Percentiles rank a stretch among this genome's conserved stretches.
phyloP scores from a whole-genome alignment of 345 rosid genomes.

The Populus davidiana region DNA sequence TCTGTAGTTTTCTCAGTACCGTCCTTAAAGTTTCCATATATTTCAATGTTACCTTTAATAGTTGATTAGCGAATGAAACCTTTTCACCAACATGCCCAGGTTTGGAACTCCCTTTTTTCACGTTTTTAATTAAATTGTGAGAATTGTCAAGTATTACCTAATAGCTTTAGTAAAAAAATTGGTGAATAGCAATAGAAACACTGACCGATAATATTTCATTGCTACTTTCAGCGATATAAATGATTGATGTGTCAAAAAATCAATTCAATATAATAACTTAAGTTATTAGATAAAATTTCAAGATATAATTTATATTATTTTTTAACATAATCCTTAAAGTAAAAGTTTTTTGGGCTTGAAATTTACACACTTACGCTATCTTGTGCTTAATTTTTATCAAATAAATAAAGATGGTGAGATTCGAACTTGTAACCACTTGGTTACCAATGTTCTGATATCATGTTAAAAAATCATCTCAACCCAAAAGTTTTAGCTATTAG shows the following conservation, averaged over 20 bases:
- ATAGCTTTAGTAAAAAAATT: too few relatives aligned
- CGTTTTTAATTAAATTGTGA: not conserved
- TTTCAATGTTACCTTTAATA: not conserved
- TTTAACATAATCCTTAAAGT: accelerated
- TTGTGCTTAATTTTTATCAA: too few relatives aligned
- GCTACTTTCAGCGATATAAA: too few relatives aligned
- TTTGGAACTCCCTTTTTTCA: not conserved
- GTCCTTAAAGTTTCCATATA: not conserved
- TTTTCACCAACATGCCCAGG: not conserved
- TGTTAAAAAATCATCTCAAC: accelerated
- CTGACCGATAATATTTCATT: too few relatives aligned
- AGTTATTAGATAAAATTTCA: accelerated
- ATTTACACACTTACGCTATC: accelerated
- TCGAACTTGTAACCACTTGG: accelerated
- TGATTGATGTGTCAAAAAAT: too few relatives aligned
- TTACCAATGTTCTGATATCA: accelerated
- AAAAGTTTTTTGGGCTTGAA: too few relatives aligned
- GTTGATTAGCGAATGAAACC: not conserved
- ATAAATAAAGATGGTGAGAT: too few relatives aligned
- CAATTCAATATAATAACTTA: too few relatives aligned
- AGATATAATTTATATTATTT: too few relatives aligned
- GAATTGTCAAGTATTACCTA: not conserved
- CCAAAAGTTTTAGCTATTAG: accelerated
- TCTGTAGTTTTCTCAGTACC: not conserved
- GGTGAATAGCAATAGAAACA: too few relatives aligned